Evolutionary conservation across 1,139 yeast species (phyloP), one percentile per base, ranked within the genome.

Genomic region (Citeromyces hawaiiensis): DNA sequence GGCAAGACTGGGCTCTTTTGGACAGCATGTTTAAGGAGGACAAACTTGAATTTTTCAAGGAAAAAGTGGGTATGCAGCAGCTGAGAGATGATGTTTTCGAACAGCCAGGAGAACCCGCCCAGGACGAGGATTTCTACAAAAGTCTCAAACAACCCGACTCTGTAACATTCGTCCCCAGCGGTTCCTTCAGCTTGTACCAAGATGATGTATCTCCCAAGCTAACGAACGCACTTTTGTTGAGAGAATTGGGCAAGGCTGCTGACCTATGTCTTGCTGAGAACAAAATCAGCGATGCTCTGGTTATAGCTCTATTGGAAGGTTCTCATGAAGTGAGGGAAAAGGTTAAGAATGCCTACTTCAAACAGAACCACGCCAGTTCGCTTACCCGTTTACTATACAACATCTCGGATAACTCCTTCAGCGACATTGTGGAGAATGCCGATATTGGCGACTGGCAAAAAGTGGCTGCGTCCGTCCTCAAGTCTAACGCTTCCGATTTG

Each of bases 371-470:
- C 6, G 58, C 68, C n/a, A 65, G 79, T 14, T 52, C 66, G 6
- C 67, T 83, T 44, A 71, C 95, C 4, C 80, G 98, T 53, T 65
- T 87, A 15, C 63, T 91, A 42, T 78, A 77, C 57, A 74, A 80
- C 43, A 71, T 77, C 14, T 66, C 86, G 2, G 65, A 72, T 25
- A 68, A 67, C 39, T 68, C 79, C 47, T 69, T 83, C 17, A 61
- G 71, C 29, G 97, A 91, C 56, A 60, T 91, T 46, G 93, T 86
- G 31, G 69, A 72, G 30, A 79, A 88, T 53, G 83, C 86, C 19
- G 81, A 83, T 52, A 77, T 87, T 36, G 52, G 68, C 5, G 77
- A 83, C 48, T 93, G 98, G 98, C 80, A 75, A 51, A 80, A 79
- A 40, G 76, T 83, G 48, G 83, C 91, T n/a, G 66, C 71, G 33